Evolutionary conservation across 768 basidiomycete genomes (phyloP).

Genomic region (Boletus sp.): DNA sequence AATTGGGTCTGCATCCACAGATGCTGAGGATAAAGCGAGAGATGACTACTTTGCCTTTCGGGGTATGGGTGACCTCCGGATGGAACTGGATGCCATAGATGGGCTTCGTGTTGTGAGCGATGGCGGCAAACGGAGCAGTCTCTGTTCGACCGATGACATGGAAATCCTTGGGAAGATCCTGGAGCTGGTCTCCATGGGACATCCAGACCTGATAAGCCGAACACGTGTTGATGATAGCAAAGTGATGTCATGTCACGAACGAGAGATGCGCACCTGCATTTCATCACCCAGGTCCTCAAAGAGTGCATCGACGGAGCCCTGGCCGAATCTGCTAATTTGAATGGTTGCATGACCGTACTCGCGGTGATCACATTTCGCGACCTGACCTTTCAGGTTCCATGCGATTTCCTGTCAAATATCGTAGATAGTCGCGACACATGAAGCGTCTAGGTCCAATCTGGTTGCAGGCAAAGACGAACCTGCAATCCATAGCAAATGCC

Average conservation of each 20-base stretch:
- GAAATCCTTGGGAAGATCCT: constrained; percentile 76
- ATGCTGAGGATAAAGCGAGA: constrained; percentile 80
- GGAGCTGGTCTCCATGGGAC: constrained; percentile 97
- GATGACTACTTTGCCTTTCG: constrained; percentile 86
- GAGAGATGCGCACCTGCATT: constrained; percentile 63
- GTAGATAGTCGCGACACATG: neutral
- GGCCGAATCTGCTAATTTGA: constrained; percentile 62
- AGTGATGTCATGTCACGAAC: neutral
- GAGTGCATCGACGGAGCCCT: constrained; percentile 63
- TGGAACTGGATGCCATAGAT: constrained; percentile 99
- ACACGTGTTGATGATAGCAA: neutral
- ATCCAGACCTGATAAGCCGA: constrained; percentile 88
- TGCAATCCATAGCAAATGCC: constrained; percentile 98
- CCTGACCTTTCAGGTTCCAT: constrained; percentile 80
- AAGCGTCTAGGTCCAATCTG: neutral
- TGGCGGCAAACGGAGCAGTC: constrained; percentile 88
- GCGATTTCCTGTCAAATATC: constrained; percentile 76
- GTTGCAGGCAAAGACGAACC: constrained; percentile 40
- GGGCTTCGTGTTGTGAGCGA: constrained; percentile 86
- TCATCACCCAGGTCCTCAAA: constrained; percentile 87
- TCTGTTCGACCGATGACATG: constrained; percentile 84
- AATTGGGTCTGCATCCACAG: constrained; percentile 76
- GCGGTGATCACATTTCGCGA: constrained; percentile 83
- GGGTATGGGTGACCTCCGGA: constrained; percentile 95
- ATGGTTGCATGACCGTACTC: constrained; percentile 94